Evolutionary conservation across 2,329 filamentous ascomycete species (phyloP).

Genomic region (Claviceps cyperi): DNA sequence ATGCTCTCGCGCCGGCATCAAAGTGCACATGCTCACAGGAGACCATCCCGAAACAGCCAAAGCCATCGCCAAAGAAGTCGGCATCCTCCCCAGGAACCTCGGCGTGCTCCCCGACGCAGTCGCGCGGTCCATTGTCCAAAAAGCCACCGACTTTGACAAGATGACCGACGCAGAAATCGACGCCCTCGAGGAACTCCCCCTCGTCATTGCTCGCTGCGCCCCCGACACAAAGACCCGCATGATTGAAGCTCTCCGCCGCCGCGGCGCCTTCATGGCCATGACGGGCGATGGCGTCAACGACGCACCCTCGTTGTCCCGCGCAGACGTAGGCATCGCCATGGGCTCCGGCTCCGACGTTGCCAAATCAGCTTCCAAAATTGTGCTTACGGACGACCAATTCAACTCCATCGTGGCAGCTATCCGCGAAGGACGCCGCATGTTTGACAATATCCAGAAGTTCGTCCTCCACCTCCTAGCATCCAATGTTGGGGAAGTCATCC

Average conservation of each 20-base stretch:
- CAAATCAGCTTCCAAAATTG: slow-evolving; percentile 69
- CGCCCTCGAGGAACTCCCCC: slow-evolving; percentile 54
- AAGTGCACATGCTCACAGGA: slow-evolving; percentile 73
- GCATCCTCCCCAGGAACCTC: slow-evolving; percentile 55
- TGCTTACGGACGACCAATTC: slow-evolving; percentile 79
- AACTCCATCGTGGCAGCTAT: slow-evolving; percentile 74
- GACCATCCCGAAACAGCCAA: slow-evolving; percentile 67
- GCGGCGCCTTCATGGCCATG: slow-evolving; percentile 68
- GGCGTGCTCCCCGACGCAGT: slow-evolving; percentile 44
- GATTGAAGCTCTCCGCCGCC: slow-evolving; percentile 75
- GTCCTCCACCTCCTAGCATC: slow-evolving; percentile 65
- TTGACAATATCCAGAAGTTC: slow-evolving; percentile 83
- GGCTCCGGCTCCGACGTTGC: slow-evolving; percentile 78
- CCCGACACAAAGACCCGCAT: slow-evolving; percentile 81
- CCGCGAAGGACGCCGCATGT: slow-evolving; percentile 70
- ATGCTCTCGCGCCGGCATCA: slow-evolving; percentile 60
- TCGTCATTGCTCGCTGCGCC: slow-evolving; percentile 73
- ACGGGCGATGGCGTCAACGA: slow-evolving; percentile 84
- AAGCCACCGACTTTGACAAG: slow-evolving; percentile 65
- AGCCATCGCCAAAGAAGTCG: slow-evolving; percentile 65
- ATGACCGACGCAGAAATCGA: slow-evolving; percentile 66
- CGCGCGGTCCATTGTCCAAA: slow-evolving; percentile 57
- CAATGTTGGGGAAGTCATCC: slow-evolving; percentile 73
- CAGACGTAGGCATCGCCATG: slow-evolving; percentile 84
- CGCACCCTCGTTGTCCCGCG: slow-evolving; percentile 63